Conservation (phyloP, 2,329 filamentous ascomycete species). For the Berkeleyomyces basicola region DNA sequence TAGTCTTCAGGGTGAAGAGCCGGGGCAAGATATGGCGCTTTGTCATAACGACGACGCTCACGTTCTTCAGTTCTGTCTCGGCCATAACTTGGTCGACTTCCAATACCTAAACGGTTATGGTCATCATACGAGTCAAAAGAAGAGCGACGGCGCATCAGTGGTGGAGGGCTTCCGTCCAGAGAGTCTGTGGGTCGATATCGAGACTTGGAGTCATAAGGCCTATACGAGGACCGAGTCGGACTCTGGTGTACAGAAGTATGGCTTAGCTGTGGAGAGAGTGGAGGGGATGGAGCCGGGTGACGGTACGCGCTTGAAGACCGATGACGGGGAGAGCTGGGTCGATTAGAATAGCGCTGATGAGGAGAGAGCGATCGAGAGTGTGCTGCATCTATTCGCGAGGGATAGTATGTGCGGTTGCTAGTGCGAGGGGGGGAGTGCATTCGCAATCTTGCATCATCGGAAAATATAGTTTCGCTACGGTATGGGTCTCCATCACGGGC, state of each 20-base stretch:
- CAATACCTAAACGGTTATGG: background rate
- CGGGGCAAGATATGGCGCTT: background rate
- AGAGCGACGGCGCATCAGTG: background rate
- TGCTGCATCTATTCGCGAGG: background rate
- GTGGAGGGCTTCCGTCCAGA: background rate
- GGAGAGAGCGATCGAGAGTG: background rate
- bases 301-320: background rate
- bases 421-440: background rate
- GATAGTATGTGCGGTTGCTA: background rate
- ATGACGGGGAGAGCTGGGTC: background rate
- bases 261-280: background rate
- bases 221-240: background rate
- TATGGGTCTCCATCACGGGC: background rate
- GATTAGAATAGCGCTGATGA: background rate
- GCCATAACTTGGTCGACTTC: slow-evolving; percentile 1
- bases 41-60: background rate
- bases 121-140: slow-evolving; percentile 11
- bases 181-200: background rate
- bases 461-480: background rate
- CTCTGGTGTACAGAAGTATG: background rate
- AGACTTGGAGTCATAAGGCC: background rate
- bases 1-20: slow-evolving; percentile 1
- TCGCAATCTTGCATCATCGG: background rate
- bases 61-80: slow-evolving; percentile 6
- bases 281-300: background rate